Conservation (phyloP, 2,329 filamentous ascomycete genomes). For the Colletotrichum neosansevieriae region DNA sequence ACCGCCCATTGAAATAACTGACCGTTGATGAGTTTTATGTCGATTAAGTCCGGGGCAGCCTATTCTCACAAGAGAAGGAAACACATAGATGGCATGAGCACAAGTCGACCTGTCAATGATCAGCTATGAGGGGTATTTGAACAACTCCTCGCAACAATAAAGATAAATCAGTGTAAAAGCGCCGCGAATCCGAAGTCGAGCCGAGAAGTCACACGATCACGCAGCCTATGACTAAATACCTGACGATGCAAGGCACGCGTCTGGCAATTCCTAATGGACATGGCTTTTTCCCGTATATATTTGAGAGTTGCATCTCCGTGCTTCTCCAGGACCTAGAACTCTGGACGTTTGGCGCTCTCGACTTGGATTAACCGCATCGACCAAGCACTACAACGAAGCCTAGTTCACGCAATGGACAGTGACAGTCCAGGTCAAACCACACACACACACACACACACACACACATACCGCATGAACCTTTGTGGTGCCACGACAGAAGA, state of each 20-base stretch:
- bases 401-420: background rate
- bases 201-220: background rate
- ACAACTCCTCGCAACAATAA: background rate
- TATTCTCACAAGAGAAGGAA: too few relatives aligned
- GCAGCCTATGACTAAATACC: background rate
- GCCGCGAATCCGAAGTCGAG: background rate
- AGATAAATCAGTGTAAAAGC: too few relatives aligned
- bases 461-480: background rate
- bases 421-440: background rate
- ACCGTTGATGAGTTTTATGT: too few relatives aligned
- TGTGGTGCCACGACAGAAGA: background rate
- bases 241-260: slow-evolving; percentile 2
- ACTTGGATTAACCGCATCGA: too few relatives aligned
- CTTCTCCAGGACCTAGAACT: background rate
- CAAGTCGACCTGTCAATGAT: background rate
- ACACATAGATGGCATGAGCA: too few relatives aligned
- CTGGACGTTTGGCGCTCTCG: background rate
- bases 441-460: background rate
- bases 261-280: background rate
- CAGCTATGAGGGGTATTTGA: background rate
- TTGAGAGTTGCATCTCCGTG: background rate
- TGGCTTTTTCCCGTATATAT: background rate
- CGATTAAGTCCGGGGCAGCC: too few relatives aligned
- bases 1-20: too few relatives aligned
- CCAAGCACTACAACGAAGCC: background rate